phyloP scores from a whole-genome alignment of 306 rosid genomes.

The Gastrolobium bilobum region DNA sequence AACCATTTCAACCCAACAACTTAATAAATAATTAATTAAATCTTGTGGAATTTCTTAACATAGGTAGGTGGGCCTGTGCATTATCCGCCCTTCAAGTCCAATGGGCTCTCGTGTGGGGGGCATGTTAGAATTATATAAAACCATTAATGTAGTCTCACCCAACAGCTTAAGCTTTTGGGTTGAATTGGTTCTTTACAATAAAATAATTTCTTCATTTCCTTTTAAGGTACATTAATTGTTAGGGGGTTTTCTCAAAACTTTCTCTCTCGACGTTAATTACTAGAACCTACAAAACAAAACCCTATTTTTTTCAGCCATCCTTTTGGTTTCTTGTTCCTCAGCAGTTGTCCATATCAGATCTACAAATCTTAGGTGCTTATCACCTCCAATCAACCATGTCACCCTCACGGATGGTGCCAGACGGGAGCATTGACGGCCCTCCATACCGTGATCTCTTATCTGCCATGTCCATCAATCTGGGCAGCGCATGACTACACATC shows the following conservation, averaged over 20 bases:
- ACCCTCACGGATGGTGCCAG: not conserved
- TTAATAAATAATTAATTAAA: too few species aligned
- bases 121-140: too few species aligned
- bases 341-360: not conserved
- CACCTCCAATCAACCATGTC: not conserved
- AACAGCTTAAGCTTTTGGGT: too few species aligned
- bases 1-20: too few species aligned
- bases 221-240: not conserved
- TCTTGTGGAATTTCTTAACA: too few species aligned
- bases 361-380: slow-evolving; percentile 6
- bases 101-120: too few species aligned
- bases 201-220: not conserved
- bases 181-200: not conserved
- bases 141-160: too few species aligned
- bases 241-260: not conserved
- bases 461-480: not conserved
- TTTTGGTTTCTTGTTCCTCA: slow-evolving; percentile 2
- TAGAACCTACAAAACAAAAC: not conserved
- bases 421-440: not conserved
- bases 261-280: slow-evolving; percentile 15
- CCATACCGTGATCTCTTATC: not conserved
- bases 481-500: not conserved
- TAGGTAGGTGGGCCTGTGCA: too few species aligned
- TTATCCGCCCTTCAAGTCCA: too few species aligned
- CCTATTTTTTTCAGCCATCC: slow-evolving; percentile 7